Percentiles rank a stretch among this genome's conserved stretches.
Evolutionary conservation across 306 rosid species (phyloP).

Genomic region (Elaeagnus macrophylla): DNA sequence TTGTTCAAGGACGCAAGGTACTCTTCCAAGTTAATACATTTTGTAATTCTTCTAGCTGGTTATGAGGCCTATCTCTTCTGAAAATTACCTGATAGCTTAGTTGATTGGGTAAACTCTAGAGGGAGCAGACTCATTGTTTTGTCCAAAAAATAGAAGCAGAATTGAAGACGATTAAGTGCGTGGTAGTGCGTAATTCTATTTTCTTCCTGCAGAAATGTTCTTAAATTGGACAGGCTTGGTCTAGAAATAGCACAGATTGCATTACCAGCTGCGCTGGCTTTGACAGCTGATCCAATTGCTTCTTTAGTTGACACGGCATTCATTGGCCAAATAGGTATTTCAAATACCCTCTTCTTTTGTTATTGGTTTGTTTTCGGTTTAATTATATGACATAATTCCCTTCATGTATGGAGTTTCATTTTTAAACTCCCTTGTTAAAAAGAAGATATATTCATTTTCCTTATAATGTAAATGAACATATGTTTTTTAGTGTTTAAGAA

Average conservation of each 20-base stretch:
- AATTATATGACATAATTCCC: no score
- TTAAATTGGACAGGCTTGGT: conserved; percentile 60
- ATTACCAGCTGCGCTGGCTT: conserved; percentile 81
- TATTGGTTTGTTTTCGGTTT: not conserved
- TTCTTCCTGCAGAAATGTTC: conserved; percentile 22
- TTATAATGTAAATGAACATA: no score
- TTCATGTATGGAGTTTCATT: no score
- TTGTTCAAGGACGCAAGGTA: conserved; percentile 74
- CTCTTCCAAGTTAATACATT: not conserved
- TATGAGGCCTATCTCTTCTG: not conserved
- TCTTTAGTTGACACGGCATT: conserved; percentile 88
- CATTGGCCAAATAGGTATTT: conserved; percentile 80
- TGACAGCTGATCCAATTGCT: conserved; percentile 93
- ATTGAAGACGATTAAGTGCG: no score
- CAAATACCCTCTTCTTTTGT: conserved; percentile 2
- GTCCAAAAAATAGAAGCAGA: no score
- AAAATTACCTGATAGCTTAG: not conserved
- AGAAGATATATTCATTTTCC: no score
- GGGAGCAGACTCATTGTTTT: no score
- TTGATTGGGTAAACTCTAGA: no score
- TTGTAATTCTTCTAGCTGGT: not conserved
- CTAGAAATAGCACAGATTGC: conserved; percentile 72
- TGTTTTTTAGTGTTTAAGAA: no score
- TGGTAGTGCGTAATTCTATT: not conserved
- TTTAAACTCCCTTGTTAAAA: no score